A percentile compares a stretch with the other conserved stretches of the same genome.
Conservation (phyloP, 2,329 filamentous ascomycete species). For the Zymoseptoria passerinii region DNA sequence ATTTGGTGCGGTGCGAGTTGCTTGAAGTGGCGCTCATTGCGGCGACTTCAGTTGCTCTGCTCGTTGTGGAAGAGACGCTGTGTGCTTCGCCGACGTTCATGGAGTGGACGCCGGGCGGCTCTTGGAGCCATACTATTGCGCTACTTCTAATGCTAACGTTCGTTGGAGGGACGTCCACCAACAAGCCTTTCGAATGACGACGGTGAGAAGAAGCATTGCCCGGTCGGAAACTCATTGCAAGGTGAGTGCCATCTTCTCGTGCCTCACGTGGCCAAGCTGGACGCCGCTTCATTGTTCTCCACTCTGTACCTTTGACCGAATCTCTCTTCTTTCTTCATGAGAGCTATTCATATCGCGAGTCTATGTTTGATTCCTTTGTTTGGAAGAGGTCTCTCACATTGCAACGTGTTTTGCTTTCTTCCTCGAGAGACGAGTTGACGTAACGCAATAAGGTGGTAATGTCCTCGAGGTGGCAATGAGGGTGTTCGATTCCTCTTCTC, state of each 20-base stretch:
- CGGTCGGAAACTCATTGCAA: too few species aligned
- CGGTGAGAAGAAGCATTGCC: too few species aligned
- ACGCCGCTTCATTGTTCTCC: neutral
- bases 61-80: too few species aligned
- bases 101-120: too few species aligned
- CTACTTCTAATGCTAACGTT: too few species aligned
- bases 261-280: neutral
- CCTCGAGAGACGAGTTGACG: neutral
- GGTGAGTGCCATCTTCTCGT: neutral
- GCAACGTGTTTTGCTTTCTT: neutral
- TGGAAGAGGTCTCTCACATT: neutral
- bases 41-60: too few species aligned
- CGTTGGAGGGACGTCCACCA: too few species aligned
- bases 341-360: neutral
- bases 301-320: neutral
- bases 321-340: neutral
- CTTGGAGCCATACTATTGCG: too few species aligned
- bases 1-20: slow-evolving; percentile 4
- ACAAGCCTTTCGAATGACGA: too few species aligned
- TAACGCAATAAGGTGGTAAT: neutral
- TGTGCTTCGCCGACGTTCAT: too few species aligned
- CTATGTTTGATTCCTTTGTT: neutral
- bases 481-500: neutral
- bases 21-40: neutral
- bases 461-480: neutral